These are phyloP conservation scores for Cicer bijugum DNA, from an alignment of 306 rosid species.

Conservation along the genomic window DNA sequence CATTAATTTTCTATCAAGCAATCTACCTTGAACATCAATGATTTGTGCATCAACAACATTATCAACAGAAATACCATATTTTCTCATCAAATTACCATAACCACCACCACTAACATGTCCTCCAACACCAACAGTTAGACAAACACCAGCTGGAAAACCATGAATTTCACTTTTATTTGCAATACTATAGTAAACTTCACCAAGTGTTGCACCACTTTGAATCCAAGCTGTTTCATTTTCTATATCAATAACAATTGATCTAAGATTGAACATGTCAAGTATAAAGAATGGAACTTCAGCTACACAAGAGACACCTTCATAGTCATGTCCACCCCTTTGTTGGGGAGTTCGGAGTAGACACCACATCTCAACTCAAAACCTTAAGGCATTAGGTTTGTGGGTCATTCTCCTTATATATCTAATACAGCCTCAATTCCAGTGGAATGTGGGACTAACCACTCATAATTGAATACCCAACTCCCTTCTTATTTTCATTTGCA, in stretches of 20 bases:
- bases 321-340: too few relatives aligned
- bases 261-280: conserved; percentile 72
- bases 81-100: conserved; percentile 79
- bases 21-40: conserved; percentile 59
- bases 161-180: conserved; percentile 60
- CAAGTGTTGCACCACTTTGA: conserved; percentile 66
- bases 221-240: conserved; percentile 63
- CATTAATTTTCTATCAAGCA: conserved; percentile 67
- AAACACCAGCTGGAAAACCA: conserved; percentile 79
- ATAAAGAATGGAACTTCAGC: conserved; percentile 62
- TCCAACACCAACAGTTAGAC: conserved; percentile 79
- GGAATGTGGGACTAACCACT: too few relatives aligned
- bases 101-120: conserved; percentile 85
- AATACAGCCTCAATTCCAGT: too few relatives aligned
- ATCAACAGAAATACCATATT: conserved; percentile 65
- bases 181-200: conserved; percentile 63
- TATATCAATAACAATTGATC: conserved; percentile 54
- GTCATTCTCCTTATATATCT: too few relatives aligned
- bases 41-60: conserved; percentile 64
- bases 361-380: too few relatives aligned
- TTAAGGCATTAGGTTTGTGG: too few relatives aligned
- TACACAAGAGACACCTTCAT: conserved; percentile 49
- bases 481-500: conserved; percentile 58
- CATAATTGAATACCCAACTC: too few relatives aligned
- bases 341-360: too few relatives aligned